Base-by-base conservation (phyloP, 148 eudicot species). In the Chenopodium suecicum region DNA sequence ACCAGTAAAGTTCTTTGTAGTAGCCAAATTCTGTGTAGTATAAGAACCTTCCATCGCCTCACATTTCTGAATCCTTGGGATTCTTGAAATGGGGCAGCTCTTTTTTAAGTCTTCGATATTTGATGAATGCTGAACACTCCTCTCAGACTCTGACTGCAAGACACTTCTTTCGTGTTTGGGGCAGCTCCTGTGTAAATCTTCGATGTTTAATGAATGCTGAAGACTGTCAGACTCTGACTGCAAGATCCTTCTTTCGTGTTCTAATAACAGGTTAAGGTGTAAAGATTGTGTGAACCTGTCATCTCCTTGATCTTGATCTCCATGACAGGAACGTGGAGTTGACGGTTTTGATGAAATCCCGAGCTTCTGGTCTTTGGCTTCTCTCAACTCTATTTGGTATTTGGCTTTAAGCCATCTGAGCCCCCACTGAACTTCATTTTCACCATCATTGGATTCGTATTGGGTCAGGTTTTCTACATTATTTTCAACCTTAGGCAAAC, bases 391-490 rank as follows among this genome's bases (percentile, higher is more conserved):
- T 58, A 90, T 81, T 78, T 89, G 91, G 84, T 89, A 83, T 83
- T 89, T 94, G 34, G 93, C 95, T 85, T 84, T 92, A 9, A 90
- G 84, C 94, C 94, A 90, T 83, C 97, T 88, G 25, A 91, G 75
- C 75, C 88, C 93, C 81, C 88, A 82, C 81, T 86, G 89, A 70
- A 78, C 84, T 80, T 88, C 90, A 22, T 78, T 80, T 82, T 89
- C 90, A 76, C 70, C 70, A 58, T 87, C 83, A 11, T 81, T 85
- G 17, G 52, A 31, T 10, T 41, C 86, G 71, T 64, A 22, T 27
- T 71, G 70, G 7, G 75, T 0, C 54, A 23, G 52, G 82, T 74
- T 29, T 23, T n/a, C 12, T 47, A 84, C 70, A 64, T 29, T 4
- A 73, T 70, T 79, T 60, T 80, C 68, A 27, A 44, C 77, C 52